Percentiles rank a stretch among this genome's conserved stretches.
Evolutionary conservation across 306 rosid species (phyloP).

Genomic region (Alnus glutinosa): DNA sequence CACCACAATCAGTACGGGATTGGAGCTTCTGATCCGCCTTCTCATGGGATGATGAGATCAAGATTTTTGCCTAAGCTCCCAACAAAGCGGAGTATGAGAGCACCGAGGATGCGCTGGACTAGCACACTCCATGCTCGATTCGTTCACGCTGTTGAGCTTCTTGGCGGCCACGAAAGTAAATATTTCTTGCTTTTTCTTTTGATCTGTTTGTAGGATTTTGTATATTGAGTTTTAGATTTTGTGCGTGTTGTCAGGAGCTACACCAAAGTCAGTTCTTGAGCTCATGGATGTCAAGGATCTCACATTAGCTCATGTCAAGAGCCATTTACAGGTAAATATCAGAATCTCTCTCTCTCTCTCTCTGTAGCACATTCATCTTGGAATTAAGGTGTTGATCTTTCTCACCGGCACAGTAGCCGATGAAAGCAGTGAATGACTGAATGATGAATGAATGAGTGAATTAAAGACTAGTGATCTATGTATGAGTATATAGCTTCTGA

Average conservation of each 20-base stretch:
- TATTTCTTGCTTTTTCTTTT: neutral
- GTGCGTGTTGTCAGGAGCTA: constrained; percentile 54
- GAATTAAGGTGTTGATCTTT: constrained; percentile 20
- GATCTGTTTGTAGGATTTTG: neutral
- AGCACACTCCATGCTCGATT: constrained; percentile 84
- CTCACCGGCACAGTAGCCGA: constrained; percentile 51
- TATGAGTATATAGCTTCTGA: constrained; percentile 46
- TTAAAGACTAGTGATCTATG: constrained; percentile 22
- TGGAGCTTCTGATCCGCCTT: constrained; percentile 34
- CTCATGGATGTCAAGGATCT: constrained; percentile 99
- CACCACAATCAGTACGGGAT: constrained; percentile 35
- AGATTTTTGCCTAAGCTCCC: constrained; percentile 77
- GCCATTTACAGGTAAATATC: constrained; percentile 82
- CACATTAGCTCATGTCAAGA: constrained; percentile 93
- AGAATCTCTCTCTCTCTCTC: neutral
- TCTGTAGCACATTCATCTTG: constrained; percentile 19
- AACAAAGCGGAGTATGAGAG: constrained; percentile 82
- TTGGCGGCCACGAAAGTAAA: constrained; percentile 95
- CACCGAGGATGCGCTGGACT: constrained; percentile 96
- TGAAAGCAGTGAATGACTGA: constrained; percentile 43
- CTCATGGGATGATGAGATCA: constrained; percentile 72
- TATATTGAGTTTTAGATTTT: neutral
- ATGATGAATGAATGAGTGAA: constrained; percentile 37
- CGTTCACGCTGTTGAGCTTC: constrained; percentile 93
- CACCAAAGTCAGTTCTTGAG: constrained; percentile 95